Conservation (phyloP, 495 filamentous ascomycete species). For the Aspergillus affinis region DNA sequence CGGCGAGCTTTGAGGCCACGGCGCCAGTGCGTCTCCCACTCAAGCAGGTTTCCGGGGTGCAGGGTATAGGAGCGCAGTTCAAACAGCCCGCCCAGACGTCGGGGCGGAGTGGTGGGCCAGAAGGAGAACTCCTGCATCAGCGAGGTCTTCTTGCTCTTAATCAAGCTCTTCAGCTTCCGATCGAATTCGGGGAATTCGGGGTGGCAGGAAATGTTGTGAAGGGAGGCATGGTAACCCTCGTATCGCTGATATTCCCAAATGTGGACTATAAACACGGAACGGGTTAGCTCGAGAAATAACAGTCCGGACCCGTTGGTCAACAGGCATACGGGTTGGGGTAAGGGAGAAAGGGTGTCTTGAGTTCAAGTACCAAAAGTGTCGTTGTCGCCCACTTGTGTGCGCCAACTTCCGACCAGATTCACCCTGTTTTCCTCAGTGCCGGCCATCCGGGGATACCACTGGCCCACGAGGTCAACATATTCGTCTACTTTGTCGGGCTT, state of each 20-base stretch:
- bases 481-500: conserved; percentile 95
- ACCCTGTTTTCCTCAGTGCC: conserved; percentile 80
- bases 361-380: conserved; percentile 84
- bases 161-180: conserved; percentile 72
- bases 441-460: conserved; percentile 90
- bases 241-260: conserved; percentile 99
- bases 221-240: conserved; percentile 88
- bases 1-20: conserved; percentile 82
- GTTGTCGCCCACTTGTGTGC: conserved; percentile 96
- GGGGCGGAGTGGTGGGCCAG: conserved; percentile 94
- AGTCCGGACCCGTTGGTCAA: not conserved
- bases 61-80: conserved; percentile 97
- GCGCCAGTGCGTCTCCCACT: conserved; percentile 99
- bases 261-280: conserved; percentile 58
- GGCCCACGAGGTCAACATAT: conserved; percentile 87
- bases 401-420: conserved; percentile 95
- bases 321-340: not conserved
- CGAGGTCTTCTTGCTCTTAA: conserved; percentile 79
- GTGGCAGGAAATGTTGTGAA: conserved; percentile 76
- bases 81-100: conserved; percentile 87
- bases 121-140: conserved; percentile 99
- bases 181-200: conserved; percentile 83
- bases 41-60: conserved; percentile 89
- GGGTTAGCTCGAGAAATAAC: conserved; percentile 10
- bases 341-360: conserved; percentile 3